These are phyloP conservation scores for Diaporthe australafricana DNA, from an alignment of 2,329 filamentous ascomycete genomes.

Conservation along the genomic window DNA sequence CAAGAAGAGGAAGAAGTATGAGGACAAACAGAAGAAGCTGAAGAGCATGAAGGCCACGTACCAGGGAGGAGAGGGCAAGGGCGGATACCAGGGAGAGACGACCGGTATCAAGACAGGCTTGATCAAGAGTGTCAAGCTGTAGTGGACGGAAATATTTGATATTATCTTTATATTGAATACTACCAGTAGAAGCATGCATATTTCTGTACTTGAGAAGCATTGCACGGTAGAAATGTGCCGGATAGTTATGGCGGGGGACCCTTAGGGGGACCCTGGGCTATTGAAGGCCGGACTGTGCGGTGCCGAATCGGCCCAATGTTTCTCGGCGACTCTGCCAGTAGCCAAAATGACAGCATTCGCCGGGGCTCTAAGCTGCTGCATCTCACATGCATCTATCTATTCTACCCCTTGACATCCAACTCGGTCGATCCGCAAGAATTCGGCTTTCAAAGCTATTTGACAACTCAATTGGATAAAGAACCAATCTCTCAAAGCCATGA, in stretches of 20 bases:
- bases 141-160: slow-evolving; percentile 43
- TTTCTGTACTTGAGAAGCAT: background rate
- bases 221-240: background rate
- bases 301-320: slow-evolving; percentile 33
- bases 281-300: background rate
- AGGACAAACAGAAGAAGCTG: slow-evolving; percentile 97
- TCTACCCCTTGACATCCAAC: background rate
- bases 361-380: background rate
- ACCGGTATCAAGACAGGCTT: slow-evolving; percentile 96
- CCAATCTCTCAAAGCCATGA: slow-evolving; percentile 25
- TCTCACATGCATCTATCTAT: background rate
- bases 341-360: slow-evolving; percentile 35
- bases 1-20: slow-evolving; percentile 97
- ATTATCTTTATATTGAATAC: background rate
- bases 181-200: background rate
- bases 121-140: slow-evolving; percentile 94
- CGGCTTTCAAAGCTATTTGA: background rate
- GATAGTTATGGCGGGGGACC: background rate
- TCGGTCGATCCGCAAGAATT: background rate
- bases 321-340: slow-evolving; percentile 1
- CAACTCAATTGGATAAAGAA: background rate
- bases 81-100: slow-evolving; percentile 90
- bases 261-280: background rate
- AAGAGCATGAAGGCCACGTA: slow-evolving; percentile 87
- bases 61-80: slow-evolving; percentile 84